Evolutionary conservation across 768 basidiomycete genomes (phyloP).

Genomic region (Daedaleopsis sinensis): DNA sequence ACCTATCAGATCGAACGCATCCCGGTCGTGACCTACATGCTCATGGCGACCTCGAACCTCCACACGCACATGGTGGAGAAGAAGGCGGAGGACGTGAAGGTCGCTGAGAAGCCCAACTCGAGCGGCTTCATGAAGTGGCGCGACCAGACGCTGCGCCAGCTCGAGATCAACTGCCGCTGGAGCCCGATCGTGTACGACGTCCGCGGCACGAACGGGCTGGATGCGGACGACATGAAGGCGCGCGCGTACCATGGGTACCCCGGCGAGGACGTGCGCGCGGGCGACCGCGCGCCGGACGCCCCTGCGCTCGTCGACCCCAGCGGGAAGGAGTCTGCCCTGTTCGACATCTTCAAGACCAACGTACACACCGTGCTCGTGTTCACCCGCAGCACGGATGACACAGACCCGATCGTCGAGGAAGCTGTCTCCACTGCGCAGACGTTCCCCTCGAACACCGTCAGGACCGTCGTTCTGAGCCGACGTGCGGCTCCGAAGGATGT

Average conservation of each 20-base stretch:
- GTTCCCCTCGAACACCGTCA: not conserved
- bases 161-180: constrained; percentile 57
- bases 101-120: not conserved
- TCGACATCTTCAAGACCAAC: constrained; percentile 29
- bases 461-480: constrained; percentile 1
- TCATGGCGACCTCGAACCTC: constrained; percentile 26
- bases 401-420: not conserved
- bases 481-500: not conserved
- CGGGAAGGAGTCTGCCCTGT: constrained; percentile 24
- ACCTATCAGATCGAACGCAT: constrained; percentile 34
- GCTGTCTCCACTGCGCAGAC: not conserved
- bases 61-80: constrained; percentile 6
- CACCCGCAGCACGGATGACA: not conserved
- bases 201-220: constrained; percentile 16
- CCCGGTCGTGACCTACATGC: constrained; percentile 30
- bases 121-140: constrained; percentile 27
- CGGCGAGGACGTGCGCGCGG: constrained; percentile 22
- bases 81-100: not conserved
- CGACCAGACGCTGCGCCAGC: constrained; percentile 37
- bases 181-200: constrained; percentile 51
- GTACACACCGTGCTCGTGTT: constrained; percentile 40
- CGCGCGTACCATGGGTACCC: constrained; percentile 20
- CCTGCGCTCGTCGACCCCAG: constrained; percentile 30
- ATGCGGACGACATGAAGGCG: constrained; percentile 24
- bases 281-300: constrained; percentile 34